A percentile compares a stretch with the other conserved stretches of the same genome.
Evolutionary conservation across 345 rosid species (phyloP).

Genomic region (Carallia pectinifolia): DNA sequence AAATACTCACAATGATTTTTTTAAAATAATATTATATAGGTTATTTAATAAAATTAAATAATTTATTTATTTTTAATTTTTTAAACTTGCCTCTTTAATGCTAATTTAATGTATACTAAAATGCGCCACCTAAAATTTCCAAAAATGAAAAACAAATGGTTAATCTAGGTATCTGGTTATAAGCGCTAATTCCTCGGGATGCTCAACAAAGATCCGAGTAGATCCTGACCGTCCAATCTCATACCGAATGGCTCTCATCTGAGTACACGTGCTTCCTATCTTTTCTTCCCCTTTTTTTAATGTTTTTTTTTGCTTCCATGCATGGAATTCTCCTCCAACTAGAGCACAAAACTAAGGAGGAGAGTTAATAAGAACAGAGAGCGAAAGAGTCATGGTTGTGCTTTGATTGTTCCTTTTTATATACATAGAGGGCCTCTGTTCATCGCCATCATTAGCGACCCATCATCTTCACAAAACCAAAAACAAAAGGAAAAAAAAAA

Average conservation of each 20-base stretch:
- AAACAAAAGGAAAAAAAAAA: too few species aligned
- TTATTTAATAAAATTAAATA: too few species aligned
- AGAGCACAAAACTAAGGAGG: slow-evolving; percentile 35
- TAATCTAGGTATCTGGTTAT: slow-evolving; percentile 5
- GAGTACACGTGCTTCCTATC: slow-evolving; percentile 48
- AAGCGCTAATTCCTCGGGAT: slow-evolving; percentile 35
- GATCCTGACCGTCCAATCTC: slow-evolving; percentile 49
- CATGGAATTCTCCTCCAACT: slow-evolving; percentile 72
- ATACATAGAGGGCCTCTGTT: slow-evolving; percentile 25
- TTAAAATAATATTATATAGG: too few species aligned
- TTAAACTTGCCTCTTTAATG: too few species aligned
- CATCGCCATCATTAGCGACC: slow-evolving; percentile 55
- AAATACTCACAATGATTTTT: too few species aligned
- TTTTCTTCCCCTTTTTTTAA: slow-evolving; percentile 36
- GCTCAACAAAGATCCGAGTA: slow-evolving; percentile 3
- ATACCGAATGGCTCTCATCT: slow-evolving; percentile 35
- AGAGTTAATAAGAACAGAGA: slow-evolving; percentile 10
- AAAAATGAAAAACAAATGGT: too few species aligned
- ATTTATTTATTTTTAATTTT: too few species aligned
- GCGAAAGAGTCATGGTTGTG: slow-evolving; percentile 42
- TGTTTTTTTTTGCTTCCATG: slow-evolving; percentile 57
- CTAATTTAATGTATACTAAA: too few species aligned
- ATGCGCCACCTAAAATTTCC: too few species aligned
- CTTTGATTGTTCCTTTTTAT: slow-evolving; percentile 46
- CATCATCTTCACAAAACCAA: not conserved